These are phyloP conservation scores for Mycocentrospora acerina DNA, from an alignment of 2,329 filamentous ascomycete species.

Conservation along the genomic window DNA sequence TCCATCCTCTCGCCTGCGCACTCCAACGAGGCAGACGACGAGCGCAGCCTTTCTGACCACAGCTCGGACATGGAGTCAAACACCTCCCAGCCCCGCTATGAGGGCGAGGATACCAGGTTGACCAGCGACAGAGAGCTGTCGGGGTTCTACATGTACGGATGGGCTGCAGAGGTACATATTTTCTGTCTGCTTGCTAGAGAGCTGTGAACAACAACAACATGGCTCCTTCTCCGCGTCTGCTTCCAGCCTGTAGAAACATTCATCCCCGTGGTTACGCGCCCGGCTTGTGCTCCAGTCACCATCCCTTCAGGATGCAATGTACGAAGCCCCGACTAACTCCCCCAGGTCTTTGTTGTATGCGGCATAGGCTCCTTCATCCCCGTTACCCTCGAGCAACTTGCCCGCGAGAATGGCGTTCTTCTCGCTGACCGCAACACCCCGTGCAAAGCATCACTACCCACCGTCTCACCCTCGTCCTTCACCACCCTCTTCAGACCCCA, in stretches of 20 bases:
- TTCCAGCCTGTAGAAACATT: not conserved
- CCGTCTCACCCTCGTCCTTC: slow-evolving; percentile 33
- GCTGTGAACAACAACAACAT: too few relatives aligned
- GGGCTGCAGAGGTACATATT: slow-evolving; percentile 71
- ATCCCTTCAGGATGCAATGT: not conserved
- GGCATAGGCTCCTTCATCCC: slow-evolving; percentile 86
- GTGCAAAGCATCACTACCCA: slow-evolving; percentile 67
- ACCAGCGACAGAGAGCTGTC: slow-evolving; percentile 85
- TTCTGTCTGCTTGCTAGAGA: not conserved
- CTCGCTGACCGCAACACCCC: slow-evolving; percentile 73
- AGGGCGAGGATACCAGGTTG: slow-evolving; percentile 82
- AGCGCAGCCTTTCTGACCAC: slow-evolving; percentile 39
- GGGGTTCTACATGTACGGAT: slow-evolving; percentile 96
- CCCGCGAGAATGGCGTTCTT: slow-evolving; percentile 86
- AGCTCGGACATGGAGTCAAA: slow-evolving; percentile 39
- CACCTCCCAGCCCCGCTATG: slow-evolving; percentile 58
- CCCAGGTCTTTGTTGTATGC: slow-evolving; percentile 82
- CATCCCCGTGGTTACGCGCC: too few relatives aligned
- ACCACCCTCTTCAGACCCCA: slow-evolving; percentile 22
- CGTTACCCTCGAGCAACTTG: slow-evolving; percentile 90
- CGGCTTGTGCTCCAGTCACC: too few relatives aligned
- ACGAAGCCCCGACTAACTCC: slow-evolving; percentile 5
- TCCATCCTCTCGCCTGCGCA: slow-evolving; percentile 38
- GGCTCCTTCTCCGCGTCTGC: not conserved
- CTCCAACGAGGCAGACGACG: slow-evolving; percentile 49